These are phyloP conservation scores for Pyrenophora tritici-repentis DNA, from an alignment of 2,329 filamentous ascomycete genomes.

Conservation along the genomic window DNA sequence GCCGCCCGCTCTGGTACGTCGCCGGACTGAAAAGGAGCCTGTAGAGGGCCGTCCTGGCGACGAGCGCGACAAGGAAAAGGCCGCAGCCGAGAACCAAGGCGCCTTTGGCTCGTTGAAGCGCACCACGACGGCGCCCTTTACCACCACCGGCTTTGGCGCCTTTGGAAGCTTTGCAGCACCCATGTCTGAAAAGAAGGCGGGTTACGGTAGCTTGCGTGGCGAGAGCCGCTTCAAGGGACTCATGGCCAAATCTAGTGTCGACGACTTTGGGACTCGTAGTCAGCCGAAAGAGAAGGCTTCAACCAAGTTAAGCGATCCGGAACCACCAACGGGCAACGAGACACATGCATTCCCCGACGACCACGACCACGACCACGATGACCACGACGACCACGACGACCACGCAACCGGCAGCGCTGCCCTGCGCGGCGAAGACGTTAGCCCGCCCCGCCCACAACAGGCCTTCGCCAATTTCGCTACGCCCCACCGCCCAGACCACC, in stretches of 20 bases:
- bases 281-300: slow-evolving; percentile 61
- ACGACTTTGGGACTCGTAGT: slow-evolving; percentile 60
- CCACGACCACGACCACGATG: too few species aligned
- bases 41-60: slow-evolving; percentile 50
- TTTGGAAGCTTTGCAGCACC: slow-evolving; percentile 84
- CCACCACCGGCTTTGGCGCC: slow-evolving; percentile 67
- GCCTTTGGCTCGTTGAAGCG: slow-evolving; percentile 63
- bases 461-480: slow-evolving; percentile 51
- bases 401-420: slow-evolving; percentile 70
- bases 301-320: slow-evolving; percentile 58
- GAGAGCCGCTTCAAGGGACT: slow-evolving; percentile 87
- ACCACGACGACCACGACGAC: slow-evolving; percentile 53
- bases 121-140: slow-evolving; percentile 60
- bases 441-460: slow-evolving; percentile 56
- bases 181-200: slow-evolving; percentile 69
- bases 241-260: slow-evolving; percentile 75
- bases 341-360: too few species aligned
- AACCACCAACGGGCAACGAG: slow-evolving; percentile 40
- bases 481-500: slow-evolving; percentile 54
- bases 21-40: slow-evolving; percentile 65
- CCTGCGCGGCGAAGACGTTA: slow-evolving; percentile 75
- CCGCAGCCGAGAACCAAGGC: slow-evolving; percentile 46
- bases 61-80: slow-evolving; percentile 57
- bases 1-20: slow-evolving; percentile 63
- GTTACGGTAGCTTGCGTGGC: slow-evolving; percentile 68